A percentile compares a stretch with the other conserved stretches of the same genome.
Evolutionary conservation across 495 filamentous ascomycete species (phyloP).

Genomic region (Penicillium riverlandense): DNA sequence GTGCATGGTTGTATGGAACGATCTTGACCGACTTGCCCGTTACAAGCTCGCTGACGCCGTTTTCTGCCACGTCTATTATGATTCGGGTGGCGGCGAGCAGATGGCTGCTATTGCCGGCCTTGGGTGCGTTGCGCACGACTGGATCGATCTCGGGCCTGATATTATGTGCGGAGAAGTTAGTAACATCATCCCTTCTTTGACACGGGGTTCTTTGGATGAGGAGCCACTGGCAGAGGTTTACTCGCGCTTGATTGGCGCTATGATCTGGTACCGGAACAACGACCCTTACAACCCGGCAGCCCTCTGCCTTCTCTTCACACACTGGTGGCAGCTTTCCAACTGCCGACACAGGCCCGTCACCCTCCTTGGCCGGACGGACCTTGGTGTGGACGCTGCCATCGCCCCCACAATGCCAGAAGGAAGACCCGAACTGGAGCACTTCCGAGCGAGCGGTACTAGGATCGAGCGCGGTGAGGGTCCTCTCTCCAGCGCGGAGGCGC

Average conservation of each 20-base stretch:
- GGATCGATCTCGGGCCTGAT: conserved; percentile 6
- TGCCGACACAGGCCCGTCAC: conserved; percentile 6
- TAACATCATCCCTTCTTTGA: conserved; percentile 6
- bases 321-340: conserved; percentile 9
- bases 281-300: conserved; percentile 6
- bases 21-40: conserved; percentile 6
- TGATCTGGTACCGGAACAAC: conserved; percentile 10
- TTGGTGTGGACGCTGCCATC: conserved; percentile 1
- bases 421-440: conserved; percentile 4
- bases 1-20: conserved; percentile 6
- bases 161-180: conserved; percentile 3
- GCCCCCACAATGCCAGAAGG: conserved; percentile 5
- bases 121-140: conserved; percentile 5
- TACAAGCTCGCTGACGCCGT: conserved; percentile 7
- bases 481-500: conserved; percentile 3
- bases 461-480: conserved; percentile 5
- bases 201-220: conserved; percentile 4
- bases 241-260: conserved; percentile 4
- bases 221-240: conserved; percentile 3
- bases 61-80: conserved; percentile 8
- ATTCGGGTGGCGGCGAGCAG: conserved; percentile 8
- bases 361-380: conserved; percentile 5
- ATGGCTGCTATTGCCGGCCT: conserved; percentile 9
- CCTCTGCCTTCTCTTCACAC: conserved; percentile 5
- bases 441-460: conserved; percentile 2